These are phyloP conservation scores for Phytopythium cucurbitacearum DNA, from an alignment of 352 stramenopile species.

Conservation along the genomic window DNA sequence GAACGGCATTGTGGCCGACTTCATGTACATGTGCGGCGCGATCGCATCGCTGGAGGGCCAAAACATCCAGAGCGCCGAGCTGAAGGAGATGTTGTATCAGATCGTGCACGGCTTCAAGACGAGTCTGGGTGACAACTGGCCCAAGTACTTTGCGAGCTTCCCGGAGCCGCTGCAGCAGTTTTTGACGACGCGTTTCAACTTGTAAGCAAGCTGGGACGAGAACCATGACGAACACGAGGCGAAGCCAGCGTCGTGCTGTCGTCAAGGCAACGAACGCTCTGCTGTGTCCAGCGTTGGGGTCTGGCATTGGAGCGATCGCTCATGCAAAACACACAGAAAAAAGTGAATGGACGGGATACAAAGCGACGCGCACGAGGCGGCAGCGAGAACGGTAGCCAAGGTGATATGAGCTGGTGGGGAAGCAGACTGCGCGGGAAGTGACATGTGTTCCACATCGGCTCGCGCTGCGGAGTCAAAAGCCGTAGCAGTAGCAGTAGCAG, in stretches of 20 bases:
- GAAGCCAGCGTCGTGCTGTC: constrained; percentile 3
- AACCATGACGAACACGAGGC: background rate
- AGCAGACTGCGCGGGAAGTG: constrained; percentile 9
- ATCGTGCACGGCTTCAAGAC: constrained; percentile 88
- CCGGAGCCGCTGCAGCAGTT: constrained; percentile 77
- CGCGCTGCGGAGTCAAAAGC: too few species aligned
- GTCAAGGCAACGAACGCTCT: background rate
- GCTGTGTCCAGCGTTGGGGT: background rate
- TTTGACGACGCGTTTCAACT: constrained; percentile 75
- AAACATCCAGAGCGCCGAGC: constrained; percentile 66
- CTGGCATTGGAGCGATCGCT: background rate
- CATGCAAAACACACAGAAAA: constrained; percentile 4
- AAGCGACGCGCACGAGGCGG: constrained; percentile 14
- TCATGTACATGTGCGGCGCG: constrained; percentile 89
- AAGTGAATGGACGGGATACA: background rate
- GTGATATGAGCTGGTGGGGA: constrained; percentile 17
- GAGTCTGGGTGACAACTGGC: constrained; percentile 84
- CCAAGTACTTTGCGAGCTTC: constrained; percentile 82
- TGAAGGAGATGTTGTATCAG: constrained; percentile 85
- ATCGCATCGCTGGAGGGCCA: constrained; percentile 84
- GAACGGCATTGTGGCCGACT: constrained; percentile 82
- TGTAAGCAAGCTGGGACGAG: constrained; percentile 29
- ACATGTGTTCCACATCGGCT: too few species aligned
- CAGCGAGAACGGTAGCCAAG: constrained; percentile 10
- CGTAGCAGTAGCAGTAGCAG: constrained; percentile 35